These are phyloP conservation scores for Fusarium paranaense DNA, from an alignment of 2,329 filamentous ascomycete species.

Conservation along the genomic window DNA sequence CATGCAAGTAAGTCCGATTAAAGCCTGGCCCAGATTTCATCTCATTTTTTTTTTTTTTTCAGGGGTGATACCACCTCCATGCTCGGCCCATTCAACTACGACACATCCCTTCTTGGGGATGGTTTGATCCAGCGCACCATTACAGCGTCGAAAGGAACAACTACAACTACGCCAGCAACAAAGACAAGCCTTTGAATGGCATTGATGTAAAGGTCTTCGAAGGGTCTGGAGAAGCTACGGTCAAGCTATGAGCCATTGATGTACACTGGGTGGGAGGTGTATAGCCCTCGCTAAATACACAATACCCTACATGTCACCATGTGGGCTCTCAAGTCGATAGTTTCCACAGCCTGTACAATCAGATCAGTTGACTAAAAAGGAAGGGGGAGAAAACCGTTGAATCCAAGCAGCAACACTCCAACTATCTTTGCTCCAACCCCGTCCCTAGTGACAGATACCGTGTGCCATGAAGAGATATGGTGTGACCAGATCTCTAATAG, in stretches of 20 bases:
- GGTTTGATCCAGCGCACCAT: constrained; percentile 3
- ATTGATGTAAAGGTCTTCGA: background rate
- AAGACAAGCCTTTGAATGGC: background rate
- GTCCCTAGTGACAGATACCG: background rate
- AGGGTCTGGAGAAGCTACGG: background rate
- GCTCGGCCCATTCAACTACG: constrained; percentile 9
- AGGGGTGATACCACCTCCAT: background rate
- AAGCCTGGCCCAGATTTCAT: background rate
- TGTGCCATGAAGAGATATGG: background rate
- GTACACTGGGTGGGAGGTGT: background rate
- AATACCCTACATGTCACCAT: background rate
- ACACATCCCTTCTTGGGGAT: constrained; percentile 4
- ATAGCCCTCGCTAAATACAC: background rate
- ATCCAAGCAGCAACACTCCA: background rate
- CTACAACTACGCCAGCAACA: background rate
- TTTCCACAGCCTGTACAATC: background rate
- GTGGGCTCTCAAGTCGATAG: background rate
- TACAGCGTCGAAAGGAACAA: background rate
- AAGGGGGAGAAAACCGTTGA: background rate
- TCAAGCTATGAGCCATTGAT: background rate
- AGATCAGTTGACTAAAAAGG: background rate
- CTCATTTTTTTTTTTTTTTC: background rate
- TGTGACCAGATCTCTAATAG: background rate
- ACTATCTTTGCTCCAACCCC: background rate
- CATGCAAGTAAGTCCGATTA: background rate